phyloP scores from a whole-genome alignment of 805 yeast genomes.

The Candida qinlingensis region DNA sequence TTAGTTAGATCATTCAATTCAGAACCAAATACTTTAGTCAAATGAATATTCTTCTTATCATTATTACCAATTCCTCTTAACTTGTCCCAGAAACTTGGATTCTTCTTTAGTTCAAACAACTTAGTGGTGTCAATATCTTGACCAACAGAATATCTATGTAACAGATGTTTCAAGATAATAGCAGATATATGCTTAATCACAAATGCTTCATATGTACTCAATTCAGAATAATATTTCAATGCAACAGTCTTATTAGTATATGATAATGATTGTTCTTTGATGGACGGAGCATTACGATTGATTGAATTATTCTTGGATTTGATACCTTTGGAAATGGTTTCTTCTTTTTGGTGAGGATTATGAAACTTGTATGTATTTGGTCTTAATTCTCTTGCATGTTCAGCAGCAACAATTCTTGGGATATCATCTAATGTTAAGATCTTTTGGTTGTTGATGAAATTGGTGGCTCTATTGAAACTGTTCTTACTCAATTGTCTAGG shows the following conservation, averaged over 20 bases:
- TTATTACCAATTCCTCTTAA: slow-evolving; percentile 24
- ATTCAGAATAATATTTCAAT: slow-evolving; percentile 59
- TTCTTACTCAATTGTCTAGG: slow-evolving; percentile 48
- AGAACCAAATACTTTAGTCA: slow-evolving; percentile 64
- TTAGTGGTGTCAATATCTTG: slow-evolving; percentile 30
- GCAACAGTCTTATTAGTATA: slow-evolving; percentile 4
- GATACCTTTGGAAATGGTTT: slow-evolving; percentile 15
- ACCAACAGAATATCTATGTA: slow-evolving; percentile 27
- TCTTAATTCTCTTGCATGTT: slow-evolving; percentile 88
- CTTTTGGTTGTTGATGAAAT: slow-evolving; percentile 70
- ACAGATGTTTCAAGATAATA: slow-evolving; percentile 37
- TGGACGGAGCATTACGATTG: slow-evolving; percentile 12
- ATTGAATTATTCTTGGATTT: slow-evolving; percentile 19
- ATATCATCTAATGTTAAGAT: slow-evolving; percentile 92
- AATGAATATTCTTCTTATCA: slow-evolving; percentile 16
- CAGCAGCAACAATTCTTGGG: slow-evolving; percentile 94
- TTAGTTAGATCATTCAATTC: slow-evolving; percentile 64
- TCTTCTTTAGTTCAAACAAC: slow-evolving; percentile 29
- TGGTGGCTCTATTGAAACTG: slow-evolving; percentile 60
- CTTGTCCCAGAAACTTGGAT: slow-evolving; percentile 42
- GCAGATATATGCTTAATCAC: slow-evolving; percentile 55
- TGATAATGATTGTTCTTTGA: slow-evolving; percentile 1
- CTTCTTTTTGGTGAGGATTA: slow-evolving; percentile 31
- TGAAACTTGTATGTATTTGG: slow-evolving; percentile 91
- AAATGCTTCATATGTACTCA: slow-evolving; percentile 51